Conservation (phyloP, 805 yeast species). For the Wickerhamiella qilinensis region DNA sequence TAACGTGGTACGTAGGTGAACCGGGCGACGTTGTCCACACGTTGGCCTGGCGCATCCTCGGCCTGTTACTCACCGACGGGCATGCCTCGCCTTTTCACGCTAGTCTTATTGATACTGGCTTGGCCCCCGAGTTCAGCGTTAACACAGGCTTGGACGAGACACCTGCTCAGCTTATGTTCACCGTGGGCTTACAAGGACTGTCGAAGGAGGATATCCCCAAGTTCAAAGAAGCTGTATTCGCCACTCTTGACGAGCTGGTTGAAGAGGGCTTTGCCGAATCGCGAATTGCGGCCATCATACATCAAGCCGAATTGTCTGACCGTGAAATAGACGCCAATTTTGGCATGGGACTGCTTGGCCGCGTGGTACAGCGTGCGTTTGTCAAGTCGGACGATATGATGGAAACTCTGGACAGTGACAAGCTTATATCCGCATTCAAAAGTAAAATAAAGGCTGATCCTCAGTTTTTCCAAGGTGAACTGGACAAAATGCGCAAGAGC, state of each 20-base stretch:
- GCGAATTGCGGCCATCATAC: slow-evolving; percentile 72
- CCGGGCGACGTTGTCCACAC: slow-evolving; percentile 55
- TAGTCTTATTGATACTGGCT: slow-evolving; percentile 66
- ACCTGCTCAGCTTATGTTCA: slow-evolving; percentile 60
- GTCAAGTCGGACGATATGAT: slow-evolving; percentile 61
- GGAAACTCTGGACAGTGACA: slow-evolving; percentile 47
- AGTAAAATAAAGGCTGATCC: slow-evolving; percentile 41
- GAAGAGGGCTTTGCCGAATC: slow-evolving; percentile 32
- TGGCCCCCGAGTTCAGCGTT: slow-evolving; percentile 73
- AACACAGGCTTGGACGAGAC: slow-evolving; percentile 79
- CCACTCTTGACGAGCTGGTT: slow-evolving; percentile 31
- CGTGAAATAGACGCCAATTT: slow-evolving; percentile 82
- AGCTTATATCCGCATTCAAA: slow-evolving; percentile 41
- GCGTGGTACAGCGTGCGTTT: slow-evolving; percentile 73
- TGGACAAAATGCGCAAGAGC: slow-evolving; percentile 35
- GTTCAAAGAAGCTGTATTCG: slow-evolving; percentile 33
- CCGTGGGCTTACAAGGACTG: slow-evolving; percentile 75
- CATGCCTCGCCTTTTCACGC: slow-evolving; percentile 85
- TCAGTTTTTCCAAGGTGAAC: slow-evolving; percentile 39
- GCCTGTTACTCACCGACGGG: slow-evolving; percentile 67
- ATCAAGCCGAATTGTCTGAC: slow-evolving; percentile 69
- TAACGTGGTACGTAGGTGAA: slow-evolving; percentile 77
- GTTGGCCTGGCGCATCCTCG: slow-evolving; percentile 54
- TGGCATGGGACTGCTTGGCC: slow-evolving; percentile 62
- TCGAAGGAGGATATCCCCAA: slow-evolving; percentile 27